Evolutionary conservation across 2,329 filamentous ascomycete species (phyloP), one percentile per base, ranked within the genome.

Genomic region (Beauveria brongniartii): DNA sequence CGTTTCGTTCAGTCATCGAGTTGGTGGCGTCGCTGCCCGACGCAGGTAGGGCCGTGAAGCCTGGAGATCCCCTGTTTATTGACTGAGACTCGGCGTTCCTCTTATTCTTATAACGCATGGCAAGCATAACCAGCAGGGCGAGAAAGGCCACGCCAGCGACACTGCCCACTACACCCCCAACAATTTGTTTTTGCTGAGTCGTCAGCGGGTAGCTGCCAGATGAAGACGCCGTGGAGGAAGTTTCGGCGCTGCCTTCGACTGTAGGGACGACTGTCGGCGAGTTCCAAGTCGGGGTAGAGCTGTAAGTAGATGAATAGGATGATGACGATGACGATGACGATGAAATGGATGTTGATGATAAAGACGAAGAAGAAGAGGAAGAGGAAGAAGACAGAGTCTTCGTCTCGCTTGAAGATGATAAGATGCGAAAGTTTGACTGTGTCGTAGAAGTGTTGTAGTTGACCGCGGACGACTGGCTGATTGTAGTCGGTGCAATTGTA

Each of bases 131-230:
- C 22, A 86, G 69, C 5, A 86, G 69, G 4, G 83, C 71, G 54
- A 88, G 69, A 51, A 87, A 73, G 14, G 83, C 83, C 1, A 82
- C 70, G 20, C 84, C 85, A 18, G 84, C 84, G 37, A 88, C 69
- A 46, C 81, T 77, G 24, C 83, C 83, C 20, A 85, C 74, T 1
- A 86, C 81, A 37, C 83, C 78, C 0, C 82, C 83, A 8, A 83
- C 81, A 30, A 86, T 69, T 61, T 72, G 71, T 62, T 73, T 74
- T 57, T 75, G 69, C 55, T 72, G 69, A 1, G 68, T 64, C 2
- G 73, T 68, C 22, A 75, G 65, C 6, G 65, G 64, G 57, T 63
- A 64, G 8, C 63, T 63, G 18, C 67, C 63, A 5, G 67, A 37
- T 1, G 57, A 10, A 20, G 57, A 54, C 20, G 57, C 22, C 20